These are phyloP conservation scores for Dictyostelium capitatum DNA, from an alignment of 78 protist genomes.

Conservation along the genomic window DNA sequence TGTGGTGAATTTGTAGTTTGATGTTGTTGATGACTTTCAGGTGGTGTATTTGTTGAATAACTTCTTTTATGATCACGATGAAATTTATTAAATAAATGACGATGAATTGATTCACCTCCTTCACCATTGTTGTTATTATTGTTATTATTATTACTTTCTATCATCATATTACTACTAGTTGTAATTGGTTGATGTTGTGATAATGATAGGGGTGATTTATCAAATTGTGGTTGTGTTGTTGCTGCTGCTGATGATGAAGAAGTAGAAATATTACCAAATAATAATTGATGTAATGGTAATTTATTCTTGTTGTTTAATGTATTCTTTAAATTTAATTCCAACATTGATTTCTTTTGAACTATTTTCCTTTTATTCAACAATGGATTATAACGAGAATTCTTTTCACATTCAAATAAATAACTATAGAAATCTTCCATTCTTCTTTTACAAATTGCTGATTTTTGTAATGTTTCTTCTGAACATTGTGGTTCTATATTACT, in stretches of 20 bases:
- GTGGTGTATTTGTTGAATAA: constrained; percentile 22
- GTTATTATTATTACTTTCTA: background rate
- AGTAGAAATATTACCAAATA: background rate
- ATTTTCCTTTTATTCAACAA: constrained; percentile 26
- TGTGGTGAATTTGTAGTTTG: background rate
- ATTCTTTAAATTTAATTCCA: background rate
- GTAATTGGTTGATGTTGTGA: background rate
- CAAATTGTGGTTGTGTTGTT: background rate
- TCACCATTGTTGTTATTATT: background rate
- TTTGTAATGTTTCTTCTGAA: constrained; percentile 32
- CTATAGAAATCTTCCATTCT: constrained; percentile 34
- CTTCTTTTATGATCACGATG: constrained; percentile 46
- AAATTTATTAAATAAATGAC: background rate
- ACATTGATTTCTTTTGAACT: constrained; percentile 10
- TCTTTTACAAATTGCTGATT: constrained; percentile 39
- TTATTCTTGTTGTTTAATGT: background rate
- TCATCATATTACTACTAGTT: background rate
- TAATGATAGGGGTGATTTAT: background rate
- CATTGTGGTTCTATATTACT: background rate
- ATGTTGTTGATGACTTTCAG: background rate
- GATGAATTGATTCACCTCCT: background rate
- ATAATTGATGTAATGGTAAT: background rate
- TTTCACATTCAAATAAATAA: constrained; percentile 20
- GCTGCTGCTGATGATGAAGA: background rate
- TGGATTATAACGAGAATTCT: constrained; percentile 36